Evolutionary conservation across 2,329 filamentous ascomycete genomes (phyloP).

Genomic region (Talaromyces islandicus): DNA sequence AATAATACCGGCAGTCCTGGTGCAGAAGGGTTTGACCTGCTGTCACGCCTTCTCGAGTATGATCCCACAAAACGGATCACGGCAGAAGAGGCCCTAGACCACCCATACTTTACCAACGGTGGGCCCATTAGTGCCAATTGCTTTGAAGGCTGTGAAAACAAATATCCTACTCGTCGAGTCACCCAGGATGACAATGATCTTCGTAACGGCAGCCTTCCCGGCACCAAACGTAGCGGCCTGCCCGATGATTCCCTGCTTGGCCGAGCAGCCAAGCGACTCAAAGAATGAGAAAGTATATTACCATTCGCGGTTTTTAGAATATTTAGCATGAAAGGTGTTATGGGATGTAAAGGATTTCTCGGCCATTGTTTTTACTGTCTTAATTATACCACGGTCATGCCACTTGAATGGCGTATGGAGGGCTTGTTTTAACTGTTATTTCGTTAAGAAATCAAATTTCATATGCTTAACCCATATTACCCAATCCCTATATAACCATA

Average conservation of each 20-base stretch:
- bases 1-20: constrained; percentile 55
- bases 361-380: neutral
- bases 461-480: neutral
- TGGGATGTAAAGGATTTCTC: neutral
- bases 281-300: constrained; percentile 32
- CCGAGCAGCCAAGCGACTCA: constrained; percentile 49
- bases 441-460: neutral
- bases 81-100: constrained; percentile 79
- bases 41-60: constrained; percentile 81
- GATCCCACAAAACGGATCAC: constrained; percentile 85
- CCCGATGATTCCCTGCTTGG: constrained; percentile 71
- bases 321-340: constrained; percentile 4
- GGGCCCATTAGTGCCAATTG: constrained; percentile 71
- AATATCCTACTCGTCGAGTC: constrained; percentile 85
- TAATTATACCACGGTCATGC: neutral
- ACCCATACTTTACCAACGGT: constrained; percentile 76
- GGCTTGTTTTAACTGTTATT: neutral
- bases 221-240: constrained; percentile 81
- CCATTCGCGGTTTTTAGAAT: neutral
- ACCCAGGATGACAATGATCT: constrained; percentile 97
- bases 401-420: neutral
- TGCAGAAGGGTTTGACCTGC: constrained; percentile 71
- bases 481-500: neutral
- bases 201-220: constrained; percentile 77
- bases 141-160: constrained; percentile 81